Evolutionary conservation across 2,329 filamentous ascomycete species (phyloP), one percentile per base, ranked within the genome.

Genomic region (Phyllosticta paracitricarpa): DNA sequence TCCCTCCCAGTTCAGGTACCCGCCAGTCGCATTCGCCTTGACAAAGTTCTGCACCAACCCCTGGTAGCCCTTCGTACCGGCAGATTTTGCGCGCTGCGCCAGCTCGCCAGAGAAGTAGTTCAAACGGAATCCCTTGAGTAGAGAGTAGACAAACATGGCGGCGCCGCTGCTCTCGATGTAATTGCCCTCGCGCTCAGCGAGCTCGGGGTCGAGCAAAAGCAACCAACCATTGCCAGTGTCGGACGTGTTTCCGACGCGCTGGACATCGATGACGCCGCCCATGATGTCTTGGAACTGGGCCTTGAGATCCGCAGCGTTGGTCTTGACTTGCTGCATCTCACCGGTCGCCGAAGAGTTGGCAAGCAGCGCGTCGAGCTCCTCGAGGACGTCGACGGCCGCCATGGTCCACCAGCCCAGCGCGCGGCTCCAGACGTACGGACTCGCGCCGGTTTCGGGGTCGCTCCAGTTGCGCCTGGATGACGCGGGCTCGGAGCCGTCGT

Each of bases 131-230:
- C 71, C 72, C 67, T 74, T 74, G 62, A 72, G 63, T 63, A 69
- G 72, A 7, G 66, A 67, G 63, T 73, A 73, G 2, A 71, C 68
- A 62, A 74, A 74, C 70, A 86, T 82, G 3, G 81, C 82, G 1
- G 80, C 80, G 7, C 78, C 83, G 33, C 81, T 83, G 35, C 80
- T 81, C 72, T 86, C 82, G 56, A 86, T 79, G 68, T 82, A 86
- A 69, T 87, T 86, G 2, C 81, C 82, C 54, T 76, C 64, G 51
- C 63, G 67, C 6, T 71, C 70, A 9, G 69, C 75, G 60, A 80
- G 78, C 26, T 75, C 70, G 61, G 78, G 74, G 65, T 77, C 78
- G 77, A 85, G 81, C 53, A 85, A 73, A 58, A 84, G 71, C 79
- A 81, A 85, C 82, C 83, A 86, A 6, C 80, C 82, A 6, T 48